Evolutionary conservation across 805 yeast species (phyloP).

Genomic region (Wickerhamomyces silvicola): DNA sequence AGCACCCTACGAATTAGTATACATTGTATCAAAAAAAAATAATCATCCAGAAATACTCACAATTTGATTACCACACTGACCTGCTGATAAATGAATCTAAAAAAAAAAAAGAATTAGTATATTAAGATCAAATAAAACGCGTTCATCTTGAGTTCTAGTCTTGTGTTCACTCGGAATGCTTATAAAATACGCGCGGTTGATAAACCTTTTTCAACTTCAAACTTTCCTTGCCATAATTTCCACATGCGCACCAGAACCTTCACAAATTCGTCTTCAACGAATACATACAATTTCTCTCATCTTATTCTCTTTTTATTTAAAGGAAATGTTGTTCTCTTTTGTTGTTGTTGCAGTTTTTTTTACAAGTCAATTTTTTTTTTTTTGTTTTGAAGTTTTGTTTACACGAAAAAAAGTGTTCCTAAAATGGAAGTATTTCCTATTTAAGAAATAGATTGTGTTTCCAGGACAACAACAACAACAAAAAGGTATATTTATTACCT

Average conservation of each 20-base stretch:
- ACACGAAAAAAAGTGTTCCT: too few species aligned
- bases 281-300: slow-evolving; percentile 10
- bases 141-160: background rate
- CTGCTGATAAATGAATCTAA: slow-evolving; percentile 91
- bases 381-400: background rate
- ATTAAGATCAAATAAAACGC: too few species aligned
- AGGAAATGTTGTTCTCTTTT: background rate
- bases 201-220: too few species aligned
- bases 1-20: slow-evolving; percentile 58
- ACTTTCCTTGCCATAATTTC: too few species aligned
- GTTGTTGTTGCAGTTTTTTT: slow-evolving; percentile 2
- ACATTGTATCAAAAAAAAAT: too few species aligned
- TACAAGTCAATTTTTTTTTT: background rate
- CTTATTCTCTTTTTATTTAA: background rate
- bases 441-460: slow-evolving; percentile 3
- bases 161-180: slow-evolving; percentile 3
- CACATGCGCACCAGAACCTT: too few species aligned
- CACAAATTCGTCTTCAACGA: background rate
- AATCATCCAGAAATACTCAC: slow-evolving; percentile 48
- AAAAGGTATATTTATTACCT: too few species aligned
- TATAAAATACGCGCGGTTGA: slow-evolving; percentile 4
- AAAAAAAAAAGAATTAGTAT: slow-evolving; percentile 12
- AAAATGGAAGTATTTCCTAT: slow-evolving; percentile 2
- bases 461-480: slow-evolving; percentile 10
- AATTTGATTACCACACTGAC: slow-evolving; percentile 98